phyloP scores from a whole-genome alignment of 495 filamentous ascomycete species.

The Bacidia rubella region DNA sequence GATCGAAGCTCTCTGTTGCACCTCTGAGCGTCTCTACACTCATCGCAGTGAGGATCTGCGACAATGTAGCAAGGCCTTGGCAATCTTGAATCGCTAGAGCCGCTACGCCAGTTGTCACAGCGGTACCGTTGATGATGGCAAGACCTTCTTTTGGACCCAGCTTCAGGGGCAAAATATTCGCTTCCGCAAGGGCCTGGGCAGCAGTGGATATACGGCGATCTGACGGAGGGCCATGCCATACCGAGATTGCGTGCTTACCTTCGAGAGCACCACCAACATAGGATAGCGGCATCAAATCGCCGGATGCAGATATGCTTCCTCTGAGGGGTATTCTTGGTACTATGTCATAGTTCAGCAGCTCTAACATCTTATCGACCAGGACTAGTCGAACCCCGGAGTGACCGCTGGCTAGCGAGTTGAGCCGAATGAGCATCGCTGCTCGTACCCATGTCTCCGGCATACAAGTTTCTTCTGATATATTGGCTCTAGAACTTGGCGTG shows the following conservation, averaged over 20 bases:
- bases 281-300: slow-evolving; percentile 47
- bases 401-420: slow-evolving; percentile 42
- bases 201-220: too few relatives aligned
- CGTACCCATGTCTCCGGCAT: slow-evolving; percentile 36
- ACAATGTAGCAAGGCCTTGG: slow-evolving; percentile 39
- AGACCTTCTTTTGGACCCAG: slow-evolving; percentile 47
- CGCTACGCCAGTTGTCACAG: slow-evolving; percentile 36
- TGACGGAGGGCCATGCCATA: too few relatives aligned
- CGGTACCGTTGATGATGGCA: slow-evolving; percentile 50
- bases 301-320: slow-evolving; percentile 55
- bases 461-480: slow-evolving; percentile 5
- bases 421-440: slow-evolving; percentile 42
- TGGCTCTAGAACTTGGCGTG: neutral
- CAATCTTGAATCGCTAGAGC: slow-evolving; percentile 40
- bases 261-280: slow-evolving; percentile 48
- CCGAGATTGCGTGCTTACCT: slow-evolving; percentile 29
- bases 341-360: slow-evolving; percentile 34
- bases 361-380: slow-evolving; percentile 32
- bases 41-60: slow-evolving; percentile 40
- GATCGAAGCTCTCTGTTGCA: slow-evolving; percentile 39
- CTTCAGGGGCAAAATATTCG: slow-evolving; percentile 29
- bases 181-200: slow-evolving; percentile 29
- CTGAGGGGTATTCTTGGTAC: slow-evolving; percentile 44
- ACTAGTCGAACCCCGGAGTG: slow-evolving; percentile 39
- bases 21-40: slow-evolving; percentile 33